These are phyloP conservation scores for Lipomyces yamanashiensis DNA, from an alignment of 805 yeast species.

Conservation along the genomic window DNA sequence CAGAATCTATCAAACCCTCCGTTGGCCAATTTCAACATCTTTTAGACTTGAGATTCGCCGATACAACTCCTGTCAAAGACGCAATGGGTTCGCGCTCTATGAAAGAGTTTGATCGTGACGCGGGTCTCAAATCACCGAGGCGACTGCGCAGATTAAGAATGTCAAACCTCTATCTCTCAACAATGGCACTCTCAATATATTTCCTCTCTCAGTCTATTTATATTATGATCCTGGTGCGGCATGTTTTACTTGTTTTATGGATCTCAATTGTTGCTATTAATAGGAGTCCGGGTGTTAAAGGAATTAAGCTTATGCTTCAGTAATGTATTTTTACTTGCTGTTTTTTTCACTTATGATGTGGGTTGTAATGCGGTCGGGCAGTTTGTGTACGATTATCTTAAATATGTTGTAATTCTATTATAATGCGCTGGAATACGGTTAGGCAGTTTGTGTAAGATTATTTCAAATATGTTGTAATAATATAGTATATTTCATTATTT, in stretches of 20 bases:
- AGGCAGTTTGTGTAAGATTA: not conserved
- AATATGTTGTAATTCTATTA: not conserved
- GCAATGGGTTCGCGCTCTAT: not conserved
- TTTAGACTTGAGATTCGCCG: constrained; percentile 4
- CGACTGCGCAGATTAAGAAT: not conserved
- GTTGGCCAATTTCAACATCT: constrained; percentile 2
- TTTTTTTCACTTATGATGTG: no score
- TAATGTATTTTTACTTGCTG: not conserved
- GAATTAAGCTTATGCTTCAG: constrained; percentile 3
- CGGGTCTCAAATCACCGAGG: not conserved
- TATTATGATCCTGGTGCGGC: constrained; percentile 9
- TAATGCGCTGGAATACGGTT: no score
- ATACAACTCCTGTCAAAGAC: constrained; percentile 1
- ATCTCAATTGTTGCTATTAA: constrained; percentile 7
- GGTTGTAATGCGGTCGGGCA: not conserved
- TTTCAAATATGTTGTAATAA: not conserved
- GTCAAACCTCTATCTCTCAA: not conserved
- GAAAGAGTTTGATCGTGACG: not conserved
- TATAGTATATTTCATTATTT: not conserved
- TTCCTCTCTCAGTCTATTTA: constrained; percentile 3
- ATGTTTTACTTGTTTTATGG: constrained; percentile 10
- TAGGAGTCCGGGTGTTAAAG: constrained; percentile 8
- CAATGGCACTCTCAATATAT: not conserved
- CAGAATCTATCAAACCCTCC: not conserved
- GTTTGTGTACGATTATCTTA: not conserved